A percentile compares a stretch with the other conserved stretches of the same genome.
Evolutionary conservation across 2,329 filamentous ascomycete species (phyloP).

Genomic region (Ceratocystis albifundus): DNA sequence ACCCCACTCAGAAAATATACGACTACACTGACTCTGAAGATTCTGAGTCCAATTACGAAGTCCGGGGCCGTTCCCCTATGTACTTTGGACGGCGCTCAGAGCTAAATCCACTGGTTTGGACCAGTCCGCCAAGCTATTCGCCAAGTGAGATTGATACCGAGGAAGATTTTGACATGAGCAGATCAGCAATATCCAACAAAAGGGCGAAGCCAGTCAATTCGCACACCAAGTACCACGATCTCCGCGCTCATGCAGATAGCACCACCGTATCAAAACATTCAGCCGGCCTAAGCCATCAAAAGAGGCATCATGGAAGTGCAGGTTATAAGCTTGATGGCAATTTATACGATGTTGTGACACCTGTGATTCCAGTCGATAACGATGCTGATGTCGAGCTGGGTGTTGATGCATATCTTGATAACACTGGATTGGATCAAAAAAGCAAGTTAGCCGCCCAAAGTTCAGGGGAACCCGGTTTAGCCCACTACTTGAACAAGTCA

Average conservation of each 20-base stretch:
- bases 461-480: background rate
- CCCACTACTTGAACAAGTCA: background rate
- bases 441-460: background rate
- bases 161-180: background rate
- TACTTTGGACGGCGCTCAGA: constrained; percentile 19
- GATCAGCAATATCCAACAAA: background rate
- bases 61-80: constrained; percentile 21
- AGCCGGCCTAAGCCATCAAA: background rate
- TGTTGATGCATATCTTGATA: background rate
- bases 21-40: constrained; percentile 15
- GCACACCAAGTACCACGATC: constrained; percentile 3
- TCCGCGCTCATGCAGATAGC: background rate
- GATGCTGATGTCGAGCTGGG: background rate
- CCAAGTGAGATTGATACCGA: constrained; percentile 16
- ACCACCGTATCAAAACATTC: background rate
- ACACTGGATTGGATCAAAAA: background rate
- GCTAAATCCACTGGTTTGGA: constrained; percentile 21
- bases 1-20: constrained; percentile 22
- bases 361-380: background rate
- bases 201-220: background rate
- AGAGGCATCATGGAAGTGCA: background rate
- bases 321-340: background rate
- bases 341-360: background rate
- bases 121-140: constrained; percentile 20
- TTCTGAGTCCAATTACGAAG: constrained; percentile 20